Evolutionary conservation across 2,329 filamentous ascomycete species (phyloP).

Genomic region (Sordariomycetes sp.): DNA sequence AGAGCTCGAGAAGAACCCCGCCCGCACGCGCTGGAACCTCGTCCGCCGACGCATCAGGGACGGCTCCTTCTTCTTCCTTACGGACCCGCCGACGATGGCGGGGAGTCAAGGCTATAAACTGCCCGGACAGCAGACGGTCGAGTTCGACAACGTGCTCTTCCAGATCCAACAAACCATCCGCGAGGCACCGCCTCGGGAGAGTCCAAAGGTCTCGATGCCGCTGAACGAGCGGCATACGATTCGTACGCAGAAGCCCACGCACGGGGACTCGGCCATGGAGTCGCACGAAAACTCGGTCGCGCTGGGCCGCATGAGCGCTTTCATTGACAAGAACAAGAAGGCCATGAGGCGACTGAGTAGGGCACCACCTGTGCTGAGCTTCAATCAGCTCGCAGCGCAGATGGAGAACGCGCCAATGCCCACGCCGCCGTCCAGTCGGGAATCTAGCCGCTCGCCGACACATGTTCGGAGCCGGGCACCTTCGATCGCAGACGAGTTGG

Average conservation of each 20-base stretch:
- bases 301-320: constrained; percentile 30
- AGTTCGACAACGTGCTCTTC: constrained; percentile 33
- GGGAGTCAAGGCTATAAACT: constrained; percentile 14
- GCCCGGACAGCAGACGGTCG: constrained; percentile 20
- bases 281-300: constrained; percentile 29
- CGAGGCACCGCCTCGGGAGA: constrained; percentile 9
- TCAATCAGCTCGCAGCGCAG: constrained; percentile 18
- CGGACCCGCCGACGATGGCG: constrained; percentile 21
- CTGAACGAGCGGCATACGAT: constrained; percentile 31
- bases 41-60: constrained; percentile 35
- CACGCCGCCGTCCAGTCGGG: constrained; percentile 22
- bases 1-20: constrained; percentile 40
- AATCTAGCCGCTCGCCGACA: constrained; percentile 16
- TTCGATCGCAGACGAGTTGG: constrained; percentile 6
- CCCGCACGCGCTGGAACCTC: constrained; percentile 39
- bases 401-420: constrained; percentile 11
- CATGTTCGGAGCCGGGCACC: constrained; percentile 6
- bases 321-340: constrained; percentile 30
- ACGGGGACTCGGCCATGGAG: constrained; percentile 26
- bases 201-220: constrained; percentile 10
- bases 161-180: constrained; percentile 26
- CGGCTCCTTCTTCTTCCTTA: constrained; percentile 39
- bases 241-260: constrained; percentile 18
- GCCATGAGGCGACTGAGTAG: constrained; percentile 30
- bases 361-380: constrained; percentile 21